Base-by-base conservation (phyloP, 305 asterid species). In the Striga hermonthica region DNA sequence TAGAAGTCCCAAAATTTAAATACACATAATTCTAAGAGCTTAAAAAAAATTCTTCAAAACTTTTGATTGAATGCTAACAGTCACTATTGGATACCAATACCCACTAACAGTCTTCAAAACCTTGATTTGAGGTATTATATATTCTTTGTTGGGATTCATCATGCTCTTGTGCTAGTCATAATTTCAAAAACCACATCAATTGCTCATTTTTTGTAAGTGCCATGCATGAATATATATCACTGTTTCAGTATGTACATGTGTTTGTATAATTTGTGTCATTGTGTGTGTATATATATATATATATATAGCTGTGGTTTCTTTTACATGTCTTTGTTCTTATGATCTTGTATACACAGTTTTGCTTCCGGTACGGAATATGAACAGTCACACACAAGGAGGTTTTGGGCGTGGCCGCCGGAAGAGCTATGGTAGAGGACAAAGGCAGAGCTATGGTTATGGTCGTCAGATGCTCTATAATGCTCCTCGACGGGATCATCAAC, bases 381-480 rank as follows among this genome's bases (percentile, higher is more conserved):
- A 70, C 79, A 88, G 85, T 74, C 88, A 78, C 39, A 22, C 74
- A 15, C 79, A 97, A 75, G 99, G 95, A 36, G 89, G 96, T 59
- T 81, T 71, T 75, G 91, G 88, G 68, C 91, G 96, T 63, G 98
- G 97, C 1, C 96, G 89, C 48, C 87, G 96, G 97, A 93, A 92
- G 63, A 87, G n/a, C n/a, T n/a, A 86, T 65, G 94, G 81, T 78
- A 86, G 96, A 76, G 95, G 95, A 37, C 95, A 85, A 67, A 82
- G 97, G 67, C 82, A 74, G 66, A 83, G 78, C 72, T 85, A 68
- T 72, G 88, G 90, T 62, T 80, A 79, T 74, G 91, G 94, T 49
- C 78, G 94, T 49, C 78, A 40, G 45, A 84, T 79, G 82, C 79
- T 75, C 77, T 82, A 75, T 61, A 85, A 77, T 64, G 84, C 69